phyloP scores from a whole-genome alignment of 2,329 filamentous ascomycete species.

The Fusarium phyllophilum region DNA sequence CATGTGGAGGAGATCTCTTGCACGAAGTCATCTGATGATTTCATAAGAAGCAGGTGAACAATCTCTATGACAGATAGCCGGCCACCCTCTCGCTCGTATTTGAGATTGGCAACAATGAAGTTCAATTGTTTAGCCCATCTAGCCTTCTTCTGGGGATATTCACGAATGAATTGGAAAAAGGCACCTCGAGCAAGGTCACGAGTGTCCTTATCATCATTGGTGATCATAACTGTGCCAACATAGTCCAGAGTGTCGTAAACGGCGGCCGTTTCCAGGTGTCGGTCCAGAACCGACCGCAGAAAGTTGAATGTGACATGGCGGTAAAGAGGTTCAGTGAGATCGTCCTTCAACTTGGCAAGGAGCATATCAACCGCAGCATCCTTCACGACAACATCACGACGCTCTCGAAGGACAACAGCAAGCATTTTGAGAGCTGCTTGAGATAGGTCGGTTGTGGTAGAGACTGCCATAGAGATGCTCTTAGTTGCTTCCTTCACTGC shows the following conservation, averaged over 20 bases:
- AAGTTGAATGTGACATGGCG: conserved; percentile 97
- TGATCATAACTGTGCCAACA: conserved; percentile 92
- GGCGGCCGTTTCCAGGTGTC: conserved; percentile 84
- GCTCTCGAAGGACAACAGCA: conserved; percentile 84
- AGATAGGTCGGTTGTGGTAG: conserved; percentile 83
- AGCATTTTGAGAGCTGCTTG: conserved; percentile 92
- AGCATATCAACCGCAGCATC: conserved; percentile 86
- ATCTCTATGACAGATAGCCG: conserved; percentile 94
- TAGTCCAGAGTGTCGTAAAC: conserved; percentile 94
- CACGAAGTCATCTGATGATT: conserved; percentile 82
- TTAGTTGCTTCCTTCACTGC: conserved; percentile 88
- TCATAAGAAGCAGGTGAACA: conserved; percentile 84
- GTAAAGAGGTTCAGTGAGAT: conserved; percentile 91
- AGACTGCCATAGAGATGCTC: conserved; percentile 78
- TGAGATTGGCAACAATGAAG: conserved; percentile 90
- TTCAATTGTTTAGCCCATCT: conserved; percentile 89
- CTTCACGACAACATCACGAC: conserved; percentile 78
- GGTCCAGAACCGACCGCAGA: conserved; percentile 84
- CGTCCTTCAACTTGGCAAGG: conserved; percentile 82
- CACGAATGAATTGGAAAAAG: conserved; percentile 93
- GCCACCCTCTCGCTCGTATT: conserved; percentile 89
- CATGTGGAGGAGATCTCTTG: conserved; percentile 84
- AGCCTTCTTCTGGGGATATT: conserved; percentile 92
- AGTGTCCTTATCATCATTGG: conserved; percentile 89
- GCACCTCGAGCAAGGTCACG: conserved; percentile 87